phyloP scores from a whole-genome alignment of 2,329 filamentous ascomycete genomes.

The Lasiodiplodia gonubiensis region DNA sequence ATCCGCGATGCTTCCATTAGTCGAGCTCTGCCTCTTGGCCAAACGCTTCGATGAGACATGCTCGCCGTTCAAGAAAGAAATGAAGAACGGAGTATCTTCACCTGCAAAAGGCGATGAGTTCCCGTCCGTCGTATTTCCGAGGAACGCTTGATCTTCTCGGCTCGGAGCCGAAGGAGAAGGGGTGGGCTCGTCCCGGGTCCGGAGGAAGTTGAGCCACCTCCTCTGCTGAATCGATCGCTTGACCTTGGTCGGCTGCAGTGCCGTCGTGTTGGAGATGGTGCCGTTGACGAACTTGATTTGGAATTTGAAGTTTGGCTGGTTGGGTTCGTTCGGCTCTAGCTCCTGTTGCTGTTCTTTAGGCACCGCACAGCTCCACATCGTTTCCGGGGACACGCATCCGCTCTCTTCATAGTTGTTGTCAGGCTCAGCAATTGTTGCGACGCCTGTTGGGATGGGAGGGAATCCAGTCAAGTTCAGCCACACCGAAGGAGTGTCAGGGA shows the following conservation, averaged over 20 bases:
- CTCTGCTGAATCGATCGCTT: conserved; percentile 34
- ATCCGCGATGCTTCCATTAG: conserved; percentile 51
- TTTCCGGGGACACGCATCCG: conserved; percentile 73
- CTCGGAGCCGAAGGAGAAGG: conserved; percentile 64
- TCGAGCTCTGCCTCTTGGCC: conserved; percentile 41
- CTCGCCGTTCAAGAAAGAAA: conserved; percentile 66
- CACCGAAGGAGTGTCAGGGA: conserved; percentile 42
- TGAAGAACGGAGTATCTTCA: conserved; percentile 87
- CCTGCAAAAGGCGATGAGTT: conserved; percentile 75
- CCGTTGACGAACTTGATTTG: conserved; percentile 70
- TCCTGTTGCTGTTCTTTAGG: conserved; percentile 76
- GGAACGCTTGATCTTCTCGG: conserved; percentile 75
- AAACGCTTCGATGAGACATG: conserved; percentile 37
- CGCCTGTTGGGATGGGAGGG: conserved; percentile 83
- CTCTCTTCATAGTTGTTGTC: conserved; percentile 68
- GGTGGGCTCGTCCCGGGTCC: conserved; percentile 38
- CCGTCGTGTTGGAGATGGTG: conserved; percentile 42
- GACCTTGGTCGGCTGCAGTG: conserved; percentile 39
- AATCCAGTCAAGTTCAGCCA: conserved; percentile 89
- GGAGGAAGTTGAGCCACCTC: conserved; percentile 41
- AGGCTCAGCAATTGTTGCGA: conserved; percentile 77
- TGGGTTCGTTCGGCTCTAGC: conserved; percentile 66
- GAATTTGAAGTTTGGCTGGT: conserved; percentile 79
- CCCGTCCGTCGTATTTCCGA: conserved; percentile 84
- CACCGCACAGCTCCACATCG: conserved; percentile 84